phyloP scores from a whole-genome alignment of 2,329 filamentous ascomycete species.

The Juglanconis juglandina region DNA sequence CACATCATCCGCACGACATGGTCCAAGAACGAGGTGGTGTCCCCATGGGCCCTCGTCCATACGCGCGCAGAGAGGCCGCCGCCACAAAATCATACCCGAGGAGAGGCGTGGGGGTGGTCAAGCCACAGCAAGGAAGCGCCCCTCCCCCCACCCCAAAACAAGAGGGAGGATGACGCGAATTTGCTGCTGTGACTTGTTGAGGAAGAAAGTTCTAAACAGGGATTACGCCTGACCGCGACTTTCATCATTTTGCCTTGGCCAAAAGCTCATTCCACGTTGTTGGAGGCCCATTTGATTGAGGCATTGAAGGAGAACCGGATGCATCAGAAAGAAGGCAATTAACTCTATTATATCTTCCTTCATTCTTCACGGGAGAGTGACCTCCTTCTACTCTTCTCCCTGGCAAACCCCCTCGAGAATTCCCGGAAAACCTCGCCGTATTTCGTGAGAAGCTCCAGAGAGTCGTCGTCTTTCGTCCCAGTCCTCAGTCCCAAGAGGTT shows the following conservation, averaged over 20 bases:
- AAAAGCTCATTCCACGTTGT: background rate
- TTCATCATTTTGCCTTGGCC: background rate
- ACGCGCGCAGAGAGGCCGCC: constrained; percentile 4
- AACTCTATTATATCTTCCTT: background rate
- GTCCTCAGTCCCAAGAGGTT: background rate
- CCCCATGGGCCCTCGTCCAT: background rate
- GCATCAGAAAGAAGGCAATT: background rate
- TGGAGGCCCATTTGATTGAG: background rate
- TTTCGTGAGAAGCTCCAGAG: background rate
- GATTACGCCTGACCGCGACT: constrained; percentile 11
- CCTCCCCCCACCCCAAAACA: too few relatives aligned
- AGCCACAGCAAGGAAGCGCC: background rate
- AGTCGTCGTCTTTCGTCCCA: background rate
- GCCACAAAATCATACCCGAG: background rate
- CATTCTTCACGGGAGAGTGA: too few relatives aligned
- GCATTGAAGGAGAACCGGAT: background rate
- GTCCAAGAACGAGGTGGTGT: background rate
- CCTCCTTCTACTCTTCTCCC: too few relatives aligned
- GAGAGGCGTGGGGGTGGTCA: constrained; percentile 7
- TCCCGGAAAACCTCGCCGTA: too few relatives aligned
- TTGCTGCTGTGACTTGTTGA: background rate
- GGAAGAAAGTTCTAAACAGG: background rate
- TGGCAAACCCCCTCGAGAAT: too few relatives aligned
- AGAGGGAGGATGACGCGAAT: constrained; percentile 1
- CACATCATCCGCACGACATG: background rate